phyloP scores from a whole-genome alignment of 306 rosid genomes.

The Quercus agrifolia region DNA sequence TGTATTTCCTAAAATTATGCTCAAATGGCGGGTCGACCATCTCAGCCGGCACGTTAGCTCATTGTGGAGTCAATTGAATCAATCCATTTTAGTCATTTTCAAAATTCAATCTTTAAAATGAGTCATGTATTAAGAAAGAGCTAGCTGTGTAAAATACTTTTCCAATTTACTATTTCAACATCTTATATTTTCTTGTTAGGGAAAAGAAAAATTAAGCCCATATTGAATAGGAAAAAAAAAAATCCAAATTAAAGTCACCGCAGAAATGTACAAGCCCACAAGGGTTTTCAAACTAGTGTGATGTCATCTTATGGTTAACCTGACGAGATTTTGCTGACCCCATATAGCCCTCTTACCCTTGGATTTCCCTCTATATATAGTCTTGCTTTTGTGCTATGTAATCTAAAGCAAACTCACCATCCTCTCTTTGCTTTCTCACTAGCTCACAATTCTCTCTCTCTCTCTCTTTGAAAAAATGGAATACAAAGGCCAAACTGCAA shows the following conservation, averaged over 20 bases:
- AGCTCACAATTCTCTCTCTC: background rate
- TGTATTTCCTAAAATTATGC: no score
- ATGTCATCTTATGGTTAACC: background rate
- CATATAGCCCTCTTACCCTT: background rate
- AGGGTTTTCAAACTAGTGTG: background rate
- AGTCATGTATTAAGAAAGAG: no score
- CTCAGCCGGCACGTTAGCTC: background rate
- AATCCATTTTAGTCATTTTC: background rate
- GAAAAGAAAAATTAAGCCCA: no score
- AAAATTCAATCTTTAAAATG: background rate
- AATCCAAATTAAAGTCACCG: background rate
- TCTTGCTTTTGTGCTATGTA: background rate
- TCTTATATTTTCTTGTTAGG: no score
- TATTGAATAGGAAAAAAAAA: background rate
- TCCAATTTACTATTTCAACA: no score
- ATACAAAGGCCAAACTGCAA: slow-evolving; percentile 29
- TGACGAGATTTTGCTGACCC: background rate
- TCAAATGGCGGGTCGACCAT: no score
- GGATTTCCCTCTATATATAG: slow-evolving; percentile 2
- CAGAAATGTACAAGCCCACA: background rate
- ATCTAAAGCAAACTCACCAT: background rate
- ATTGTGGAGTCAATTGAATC: background rate
- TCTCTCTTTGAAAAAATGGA: slow-evolving; percentile 39
- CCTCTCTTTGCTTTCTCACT: background rate
- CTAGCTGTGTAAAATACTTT: no score